Conservation (phyloP, 148 eudicot species). For the Vaccinium darrowii region DNA sequence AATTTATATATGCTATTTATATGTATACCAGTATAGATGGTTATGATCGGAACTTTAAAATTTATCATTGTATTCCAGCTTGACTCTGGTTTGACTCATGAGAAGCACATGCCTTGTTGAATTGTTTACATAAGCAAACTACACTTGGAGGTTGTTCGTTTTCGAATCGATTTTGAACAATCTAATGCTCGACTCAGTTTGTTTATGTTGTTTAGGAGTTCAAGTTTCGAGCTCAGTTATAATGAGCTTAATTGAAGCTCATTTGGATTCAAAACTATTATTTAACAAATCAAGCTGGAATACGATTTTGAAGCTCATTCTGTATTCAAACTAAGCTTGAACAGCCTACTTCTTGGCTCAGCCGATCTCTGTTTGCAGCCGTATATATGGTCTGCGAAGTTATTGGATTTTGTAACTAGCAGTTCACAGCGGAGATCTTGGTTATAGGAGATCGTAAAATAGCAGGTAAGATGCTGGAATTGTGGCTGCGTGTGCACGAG, state of each 20-base stretch:
- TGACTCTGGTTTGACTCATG: not conserved
- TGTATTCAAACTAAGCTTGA: not conserved
- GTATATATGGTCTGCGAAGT: not conserved
- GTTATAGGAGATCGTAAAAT: not conserved
- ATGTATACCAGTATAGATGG: not conserved
- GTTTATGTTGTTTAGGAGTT: not conserved
- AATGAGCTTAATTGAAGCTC: not conserved
- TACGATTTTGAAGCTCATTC: not conserved
- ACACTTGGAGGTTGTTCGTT: not conserved
- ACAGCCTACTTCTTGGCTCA: not conserved
- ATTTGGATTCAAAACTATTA: not conserved
- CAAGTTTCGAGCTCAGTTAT: not conserved
- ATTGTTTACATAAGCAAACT: not conserved
- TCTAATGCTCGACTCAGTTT: not conserved
- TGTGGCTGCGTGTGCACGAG: not conserved
- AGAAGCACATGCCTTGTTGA: not conserved
- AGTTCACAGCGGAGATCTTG: not conserved
- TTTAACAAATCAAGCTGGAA: not conserved
- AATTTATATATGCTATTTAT: not conserved
- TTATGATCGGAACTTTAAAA: not conserved
- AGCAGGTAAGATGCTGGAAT: not conserved
- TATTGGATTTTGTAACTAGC: slow-evolving; percentile 1
- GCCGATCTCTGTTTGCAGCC: not conserved
- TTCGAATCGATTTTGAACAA: not conserved
- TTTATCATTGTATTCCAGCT: not conserved